Evolutionary conservation across 306 rosid species (phyloP), one percentile per base, ranked within the genome.

Genomic region (Cercis canadensis): DNA sequence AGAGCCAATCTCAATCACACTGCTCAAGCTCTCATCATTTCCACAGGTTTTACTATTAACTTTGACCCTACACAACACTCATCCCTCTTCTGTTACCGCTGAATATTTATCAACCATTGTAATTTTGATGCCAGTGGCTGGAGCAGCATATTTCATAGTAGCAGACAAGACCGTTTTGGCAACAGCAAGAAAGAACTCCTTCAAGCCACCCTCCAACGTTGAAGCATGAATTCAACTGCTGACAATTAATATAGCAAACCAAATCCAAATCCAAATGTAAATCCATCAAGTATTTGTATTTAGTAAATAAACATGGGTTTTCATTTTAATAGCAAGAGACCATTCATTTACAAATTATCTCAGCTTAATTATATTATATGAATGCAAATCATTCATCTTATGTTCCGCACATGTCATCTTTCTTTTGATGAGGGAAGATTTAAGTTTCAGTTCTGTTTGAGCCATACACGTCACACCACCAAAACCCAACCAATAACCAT

Each of bases 111-210:
- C 4, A 37, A 2, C 6, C 0, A 37, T 37, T 5, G 2, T 37
- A 37, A 37, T 37, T 37, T 37, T 1, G 43, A 37, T 15, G 24
- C 58, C 87, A 89, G 96, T 58, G 76, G 87, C 92, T 12, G 96
- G 85, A 64, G 89, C 92, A 17, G 87, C 96, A 57, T 89, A 77
- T 70, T 89, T 89, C 83, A 85, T 87, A 24, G 96, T 85, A 58
- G 92, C 96, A 59, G 96, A 89, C 79, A 89, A 89, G 86, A 89
- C 96, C 8, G 79, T 89, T 73, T 76, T 89, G 76, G 90, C 92
- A 69, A 79, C 83, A 11, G 96, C 96, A 40, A 85, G 96, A 67
- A 87, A 59, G 75, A 89, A 89, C 82, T 89, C 96, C 51, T 85
- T 89, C 87, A 67, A 76, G 36, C 78, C 65, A 49, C 54, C 54